Evolutionary conservation across 2,329 filamentous ascomycete genomes (phyloP), one percentile per base, ranked within the genome.

Genomic region (Pseudopyricularia cyperi): DNA sequence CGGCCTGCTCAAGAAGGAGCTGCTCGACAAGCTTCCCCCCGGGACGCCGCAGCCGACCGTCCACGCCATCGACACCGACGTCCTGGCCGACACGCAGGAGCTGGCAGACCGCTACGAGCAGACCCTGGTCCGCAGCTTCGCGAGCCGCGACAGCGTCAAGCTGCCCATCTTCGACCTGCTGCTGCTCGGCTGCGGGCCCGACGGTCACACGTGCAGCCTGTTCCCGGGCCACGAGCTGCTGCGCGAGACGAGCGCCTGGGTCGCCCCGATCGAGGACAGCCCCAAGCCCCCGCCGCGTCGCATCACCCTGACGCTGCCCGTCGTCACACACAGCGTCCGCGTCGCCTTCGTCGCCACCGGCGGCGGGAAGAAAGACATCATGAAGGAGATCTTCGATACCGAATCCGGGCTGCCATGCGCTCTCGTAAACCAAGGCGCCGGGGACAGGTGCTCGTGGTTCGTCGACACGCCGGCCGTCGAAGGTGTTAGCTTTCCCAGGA

Each of bases 171-270:
- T 97, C 67, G 93, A 98, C 66, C 79, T 98, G 51, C 76, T 98
- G 52, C 80, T 98, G 42, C 82, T 98, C 42, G 93, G 93, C 61
- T 95, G 88, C 66, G 93, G 93, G 0, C 91, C 93, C 14, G 93
- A 97, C 67, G 93, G 93, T 51, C 93, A 98, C 72, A 97, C 93
- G 33, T 97, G 93, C 82, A 93, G 86, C 61, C 75, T 98, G 51
- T 98, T 98, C 75, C 93, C 93, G 5, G 85, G 85, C 52, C 91
- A 96, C 65, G 79, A 84, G 54, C 77, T 97, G 52, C 77, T 97
- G 58, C 82, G 89, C 57, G 91, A 97, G 72, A 80, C 80, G 34
- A 84, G 83, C 61, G 89, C 91, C 52, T 98, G 93, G 93, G 89
- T 97, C 44, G 85, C 90, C 14, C 80, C 89, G 46, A 94, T 96